Evolutionary conservation across 441 rosid species (phyloP).

Genomic region (Mallotus repandus): DNA sequence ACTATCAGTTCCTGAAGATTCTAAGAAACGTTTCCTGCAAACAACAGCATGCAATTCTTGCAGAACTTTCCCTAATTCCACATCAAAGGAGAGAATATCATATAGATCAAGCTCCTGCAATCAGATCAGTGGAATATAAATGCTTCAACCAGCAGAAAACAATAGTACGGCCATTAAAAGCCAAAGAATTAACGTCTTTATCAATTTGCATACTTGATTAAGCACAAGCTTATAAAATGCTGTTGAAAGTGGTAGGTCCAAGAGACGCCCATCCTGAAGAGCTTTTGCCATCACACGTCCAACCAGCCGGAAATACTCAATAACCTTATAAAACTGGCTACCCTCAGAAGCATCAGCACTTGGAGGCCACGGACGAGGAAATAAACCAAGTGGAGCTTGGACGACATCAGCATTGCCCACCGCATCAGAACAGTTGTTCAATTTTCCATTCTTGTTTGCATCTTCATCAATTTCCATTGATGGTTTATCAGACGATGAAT

Average conservation of each 20-base stretch:
- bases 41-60: slow-evolving; percentile 84
- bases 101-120: slow-evolving; percentile 97
- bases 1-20: slow-evolving; percentile 43
- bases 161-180: slow-evolving; percentile 5
- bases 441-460: slow-evolving; percentile 47
- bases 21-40: slow-evolving; percentile 73
- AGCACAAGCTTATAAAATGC: slow-evolving; percentile 89
- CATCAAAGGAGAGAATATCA: slow-evolving; percentile 80
- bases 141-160: neutral
- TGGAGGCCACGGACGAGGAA: slow-evolving; percentile 96
- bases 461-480: slow-evolving; percentile 62
- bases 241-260: slow-evolving; percentile 84
- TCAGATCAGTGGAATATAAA: slow-evolving; percentile 9
- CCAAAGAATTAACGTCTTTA: neutral
- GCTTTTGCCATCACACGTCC: slow-evolving; percentile 99
- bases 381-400: slow-evolving; percentile 85
- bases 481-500: slow-evolving; percentile 43
- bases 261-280: slow-evolving; percentile 98
- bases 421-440: slow-evolving; percentile 27
- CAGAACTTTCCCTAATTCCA: slow-evolving; percentile 83
- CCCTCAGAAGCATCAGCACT: slow-evolving; percentile 71
- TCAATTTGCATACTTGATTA: slow-evolving; percentile 67
- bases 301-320: slow-evolving; percentile 86
- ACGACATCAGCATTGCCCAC: slow-evolving; percentile 47
- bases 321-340: slow-evolving; percentile 63